Evolutionary conservation across 345 rosid genomes (phyloP).

Genomic region (Rhodamnia argentea): DNA sequence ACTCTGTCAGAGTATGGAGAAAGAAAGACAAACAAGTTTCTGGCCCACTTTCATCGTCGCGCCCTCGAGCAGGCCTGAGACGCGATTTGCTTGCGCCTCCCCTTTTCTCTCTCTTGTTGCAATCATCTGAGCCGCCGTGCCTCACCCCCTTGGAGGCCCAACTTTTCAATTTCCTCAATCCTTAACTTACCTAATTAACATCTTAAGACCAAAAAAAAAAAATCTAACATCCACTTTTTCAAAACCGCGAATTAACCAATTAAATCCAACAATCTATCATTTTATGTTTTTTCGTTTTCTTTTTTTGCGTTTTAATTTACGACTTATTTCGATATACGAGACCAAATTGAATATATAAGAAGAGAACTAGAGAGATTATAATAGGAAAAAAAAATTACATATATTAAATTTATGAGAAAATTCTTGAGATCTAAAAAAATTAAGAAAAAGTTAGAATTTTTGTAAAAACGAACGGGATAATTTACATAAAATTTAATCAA

Average conservation of each 20-base stretch:
- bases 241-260: background rate
- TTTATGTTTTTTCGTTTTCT: fast-evolving
- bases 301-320: background rate
- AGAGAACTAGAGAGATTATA: fast-evolving
- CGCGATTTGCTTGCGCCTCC: background rate
- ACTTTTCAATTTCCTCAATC: background rate
- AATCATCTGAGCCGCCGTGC: background rate
- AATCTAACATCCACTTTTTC: background rate
- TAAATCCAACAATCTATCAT: background rate
- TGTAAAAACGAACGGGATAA: too few species aligned
- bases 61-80: background rate
- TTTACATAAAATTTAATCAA: background rate
- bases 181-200: background rate
- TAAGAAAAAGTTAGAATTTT: too few species aligned
- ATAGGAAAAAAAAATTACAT: too few species aligned
- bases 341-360: background rate
- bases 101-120: too few species aligned
- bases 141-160: background rate
- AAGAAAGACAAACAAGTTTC: background rate
- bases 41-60: too few species aligned
- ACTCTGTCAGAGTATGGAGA: background rate
- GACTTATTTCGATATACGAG: too few species aligned
- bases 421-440: too few species aligned
- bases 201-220: too few species aligned
- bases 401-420: too few species aligned